Base-by-base conservation (phyloP, 2,329 filamentous ascomycete species). In the Trichophyton benhamiae region DNA sequence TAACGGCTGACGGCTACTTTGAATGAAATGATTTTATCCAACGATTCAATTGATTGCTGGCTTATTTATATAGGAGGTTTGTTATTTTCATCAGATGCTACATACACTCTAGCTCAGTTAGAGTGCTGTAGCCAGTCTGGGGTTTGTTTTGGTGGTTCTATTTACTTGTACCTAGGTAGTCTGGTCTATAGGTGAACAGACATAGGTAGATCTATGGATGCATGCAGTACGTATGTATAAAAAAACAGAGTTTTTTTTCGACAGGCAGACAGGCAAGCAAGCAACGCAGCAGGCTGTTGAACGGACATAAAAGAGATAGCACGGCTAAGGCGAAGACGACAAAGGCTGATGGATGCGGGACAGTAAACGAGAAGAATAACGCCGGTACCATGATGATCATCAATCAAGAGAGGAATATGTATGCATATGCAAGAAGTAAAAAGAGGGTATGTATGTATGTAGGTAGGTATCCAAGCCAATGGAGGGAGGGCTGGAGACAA, bases 381-480 rank as follows among this genome's bases (percentile, higher is more conserved):
- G 52, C 52, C 52, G n/a, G 20, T 55, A 55, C 20, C 52, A 55
- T 55, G 52, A 55, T 55, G 30, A 38, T 55, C 52, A 55, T 55
- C 52, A 55, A 55, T 55, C 52, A 55, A 55, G 52, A 55, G 33
- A 55, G 20, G 25, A 13, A 38, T 38, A 38, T 38, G 15, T 55
- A 33, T 55, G 52, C 52, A 36, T 55, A 55, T 55, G 52, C 52
- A 58, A 58, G 42, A 58, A 42, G 9, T 11, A 38, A 58, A 46
- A 58, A 44, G 57, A 46, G 41, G 57, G 57, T 27, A 58, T 58
- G 57, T 38, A 13, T 1, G 33, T 38, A 38, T 38, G 33, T 38
- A 38, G 33, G 33, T 38, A 38, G 33, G 33, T 38, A 38, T 38
- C 33, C 33, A 38, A 38, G 11, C 9, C 11, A 30, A 41, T 27